Percentiles rank a stretch among this genome's conserved stretches.
Conservation (phyloP, 306 rosid genomes). For the Vicia faba region DNA sequence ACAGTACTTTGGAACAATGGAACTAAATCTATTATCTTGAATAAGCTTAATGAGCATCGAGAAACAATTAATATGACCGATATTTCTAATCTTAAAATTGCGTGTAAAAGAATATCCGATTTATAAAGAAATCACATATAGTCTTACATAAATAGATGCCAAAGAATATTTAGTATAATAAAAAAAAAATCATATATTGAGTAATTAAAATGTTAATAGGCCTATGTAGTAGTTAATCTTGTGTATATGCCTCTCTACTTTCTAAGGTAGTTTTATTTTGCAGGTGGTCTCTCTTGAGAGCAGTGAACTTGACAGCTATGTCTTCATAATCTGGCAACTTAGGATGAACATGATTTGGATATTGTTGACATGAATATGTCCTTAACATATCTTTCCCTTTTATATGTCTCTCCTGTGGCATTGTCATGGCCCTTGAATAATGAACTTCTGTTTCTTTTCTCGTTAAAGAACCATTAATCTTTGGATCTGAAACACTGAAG, state of each 20-base stretch:
- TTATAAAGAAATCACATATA: not conserved
- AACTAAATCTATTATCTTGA: too few species aligned
- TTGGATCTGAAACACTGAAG: not conserved
- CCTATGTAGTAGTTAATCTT: not conserved
- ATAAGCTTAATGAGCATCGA: too few species aligned
- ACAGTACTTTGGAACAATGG: too few species aligned
- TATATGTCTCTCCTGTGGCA: conserved; percentile 54
- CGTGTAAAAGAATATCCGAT: too few species aligned
- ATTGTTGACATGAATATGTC: conserved; percentile 56
- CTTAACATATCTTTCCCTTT: conserved; percentile 47
- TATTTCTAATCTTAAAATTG: too few species aligned
- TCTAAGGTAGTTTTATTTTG: conserved; percentile 29
- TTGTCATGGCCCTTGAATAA: conserved; percentile 59
- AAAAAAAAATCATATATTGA: not conserved
- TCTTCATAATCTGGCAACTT: conserved; percentile 78
- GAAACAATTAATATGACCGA: too few species aligned
- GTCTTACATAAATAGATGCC: conserved; percentile 11
- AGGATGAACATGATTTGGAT: conserved; percentile 78
- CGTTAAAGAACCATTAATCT: conserved; percentile 27
- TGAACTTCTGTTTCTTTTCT: conserved; percentile 37
- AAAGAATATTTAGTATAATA: conserved; percentile 20
- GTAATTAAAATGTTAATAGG: conserved; percentile 14
- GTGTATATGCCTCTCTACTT: not conserved
- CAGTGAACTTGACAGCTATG: conserved; percentile 61
- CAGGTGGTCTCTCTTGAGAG: conserved; percentile 56